A percentile compares a stretch with the other conserved stretches of the same genome.
Conservation (phyloP, 495 filamentous ascomycete species). For the Amphirosellinia nigrospora region DNA sequence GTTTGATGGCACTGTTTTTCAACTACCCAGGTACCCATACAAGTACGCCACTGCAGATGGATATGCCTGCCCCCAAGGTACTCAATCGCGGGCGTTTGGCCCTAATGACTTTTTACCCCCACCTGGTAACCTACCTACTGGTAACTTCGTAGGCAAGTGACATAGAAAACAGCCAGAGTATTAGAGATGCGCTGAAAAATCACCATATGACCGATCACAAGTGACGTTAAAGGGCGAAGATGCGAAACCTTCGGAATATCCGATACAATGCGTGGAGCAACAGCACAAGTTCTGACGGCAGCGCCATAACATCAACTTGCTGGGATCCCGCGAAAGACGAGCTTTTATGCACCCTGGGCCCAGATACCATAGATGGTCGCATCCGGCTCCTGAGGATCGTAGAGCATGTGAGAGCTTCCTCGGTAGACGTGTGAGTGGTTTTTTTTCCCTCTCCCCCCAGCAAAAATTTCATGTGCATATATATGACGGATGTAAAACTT, state of each 20-base stretch:
- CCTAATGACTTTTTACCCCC: conserved; percentile 18
- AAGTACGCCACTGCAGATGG: not conserved
- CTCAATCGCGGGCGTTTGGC: not conserved
- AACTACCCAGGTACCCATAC: not conserved
- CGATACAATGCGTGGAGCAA: conserved; percentile 64
- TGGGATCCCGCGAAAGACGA: conserved; percentile 79
- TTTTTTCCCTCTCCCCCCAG: not conserved
- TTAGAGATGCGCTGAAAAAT: conserved; percentile 22
- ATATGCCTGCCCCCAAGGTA: not conserved
- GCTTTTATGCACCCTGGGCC: conserved; percentile 77
- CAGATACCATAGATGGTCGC: conserved; percentile 62
- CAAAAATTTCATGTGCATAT: not conserved
- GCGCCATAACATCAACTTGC: conserved; percentile 68
- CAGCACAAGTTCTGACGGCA: conserved; percentile 45
- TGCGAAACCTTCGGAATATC: conserved; percentile 82
- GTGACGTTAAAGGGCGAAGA: conserved; percentile 43
- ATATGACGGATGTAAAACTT: conserved; percentile 10
- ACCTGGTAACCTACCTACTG: no score
- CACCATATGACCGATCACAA: not conserved
- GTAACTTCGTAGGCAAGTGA: conserved; percentile 6
- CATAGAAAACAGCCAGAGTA: not conserved
- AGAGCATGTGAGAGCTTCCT: conserved; percentile 43
- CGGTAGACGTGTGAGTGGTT: conserved; percentile 52
- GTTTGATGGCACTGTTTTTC: conserved; percentile 2
- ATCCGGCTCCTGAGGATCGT: conserved; percentile 70